Evolutionary conservation across 371 early-diverging fungal species (phyloP), one percentile per base, ranked within the genome.

Genomic region (Mucor piriformis): DNA sequence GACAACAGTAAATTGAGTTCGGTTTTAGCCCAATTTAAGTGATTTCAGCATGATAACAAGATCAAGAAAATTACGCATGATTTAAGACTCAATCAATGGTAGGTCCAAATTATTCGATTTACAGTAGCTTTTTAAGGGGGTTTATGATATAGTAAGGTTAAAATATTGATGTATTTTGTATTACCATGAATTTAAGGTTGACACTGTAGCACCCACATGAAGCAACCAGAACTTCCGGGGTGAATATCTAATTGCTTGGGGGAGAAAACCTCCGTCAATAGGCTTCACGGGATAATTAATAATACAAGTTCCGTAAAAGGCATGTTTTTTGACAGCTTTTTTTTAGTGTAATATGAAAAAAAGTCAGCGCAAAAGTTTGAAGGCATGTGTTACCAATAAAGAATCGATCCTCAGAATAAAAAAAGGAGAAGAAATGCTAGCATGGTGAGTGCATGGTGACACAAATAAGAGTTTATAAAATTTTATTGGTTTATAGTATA

Each of bases 381-480:
- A 42, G 16, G 18, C 7, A 42, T 18, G 42, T 42, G 18, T 18
- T 42, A 18, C 18, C n/a, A 18, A 42, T 12, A n/a, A 20, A 27
- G 35, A 54, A 54, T 54, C 54, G 54, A 54, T 54, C 54, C 54
- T 42, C 54, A 8, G 12, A 21, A 18, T 46, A 23, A 21, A 29
- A 27, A 24, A 38, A 23, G 6, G 27, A 16, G 23, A 27, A 42
- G 24, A 54, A 42, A 29, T 42, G 40, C 27, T 38, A 10, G 54
- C 46, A 46, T 46, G 46, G 46, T 46, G 46, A 15, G 7, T 54
- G 54, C 54, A 54, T 54, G 54, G 54, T 54, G 13, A 42, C 54
- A 54, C 54, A 53, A 35, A 46, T 24, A 24, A 18, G 16, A 27
- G 23, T 40, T 40, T 20, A 29, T 42, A 25, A 54, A 42, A 42